Evolutionary conservation across 306 rosid genomes (phyloP).

Genomic region (Gynostemma pentaphyllum): DNA sequence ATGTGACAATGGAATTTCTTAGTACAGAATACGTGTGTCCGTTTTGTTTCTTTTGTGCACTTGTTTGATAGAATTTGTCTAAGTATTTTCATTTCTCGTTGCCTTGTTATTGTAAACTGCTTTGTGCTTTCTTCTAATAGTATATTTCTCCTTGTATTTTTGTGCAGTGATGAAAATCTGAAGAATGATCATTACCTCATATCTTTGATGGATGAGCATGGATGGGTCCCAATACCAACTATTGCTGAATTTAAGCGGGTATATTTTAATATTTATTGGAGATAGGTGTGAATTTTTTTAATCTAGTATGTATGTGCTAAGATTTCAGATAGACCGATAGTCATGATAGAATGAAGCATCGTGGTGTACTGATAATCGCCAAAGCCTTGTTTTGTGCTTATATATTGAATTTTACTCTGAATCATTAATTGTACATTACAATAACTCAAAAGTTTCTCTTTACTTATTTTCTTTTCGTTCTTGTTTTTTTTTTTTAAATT

Average conservation of each 20-base stretch:
- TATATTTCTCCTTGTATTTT: constrained; percentile 36
- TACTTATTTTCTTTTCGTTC: neutral
- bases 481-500: neutral
- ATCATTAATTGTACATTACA: neutral
- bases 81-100: neutral
- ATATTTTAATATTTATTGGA: constrained; percentile 14
- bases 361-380: neutral
- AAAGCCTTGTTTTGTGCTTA: neutral
- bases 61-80: neutral
- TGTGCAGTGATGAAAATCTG: constrained; percentile 90
- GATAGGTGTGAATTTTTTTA: neutral
- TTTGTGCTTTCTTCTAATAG: constrained; percentile 6
- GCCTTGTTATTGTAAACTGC: neutral
- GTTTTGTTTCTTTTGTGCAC: neutral
- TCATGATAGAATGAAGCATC: neutral
- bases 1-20: neutral
- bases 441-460: neutral
- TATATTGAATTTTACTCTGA: neutral
- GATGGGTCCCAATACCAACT: constrained; percentile 68
- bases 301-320: constrained; percentile 1
- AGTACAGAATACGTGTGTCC: neutral
- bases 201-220: constrained; percentile 86
- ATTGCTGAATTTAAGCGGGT: constrained; percentile 92
- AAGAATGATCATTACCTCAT: constrained; percentile 58
- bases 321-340: neutral